Percentiles rank a stretch among this genome's conserved stretches.
These are phyloP conservation scores for Penicillium silybi DNA, from an alignment of 495 filamentous ascomycete species.

Conservation along the genomic window DNA sequence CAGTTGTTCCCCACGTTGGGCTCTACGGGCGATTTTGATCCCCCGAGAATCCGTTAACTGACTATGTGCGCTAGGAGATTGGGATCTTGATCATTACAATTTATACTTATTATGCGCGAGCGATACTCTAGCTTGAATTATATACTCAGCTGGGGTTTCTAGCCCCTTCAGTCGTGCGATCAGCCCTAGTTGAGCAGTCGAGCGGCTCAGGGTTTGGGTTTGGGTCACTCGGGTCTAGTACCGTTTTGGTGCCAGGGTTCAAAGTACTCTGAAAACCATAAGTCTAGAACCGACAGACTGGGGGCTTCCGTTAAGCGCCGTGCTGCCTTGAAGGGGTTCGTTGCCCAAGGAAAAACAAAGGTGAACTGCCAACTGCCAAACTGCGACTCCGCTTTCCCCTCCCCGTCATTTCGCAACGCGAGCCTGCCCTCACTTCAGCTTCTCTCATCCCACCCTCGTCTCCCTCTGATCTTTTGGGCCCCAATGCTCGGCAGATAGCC, in stretches of 20 bases:
- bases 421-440: constrained; percentile 8
- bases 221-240: background rate
- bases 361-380: constrained; percentile 5
- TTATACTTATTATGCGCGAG: no score
- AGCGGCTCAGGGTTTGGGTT: background rate
- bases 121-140: background rate
- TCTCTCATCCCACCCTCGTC: constrained; percentile 4
- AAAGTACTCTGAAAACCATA: background rate
- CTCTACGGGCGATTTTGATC: background rate
- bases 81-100: no score
- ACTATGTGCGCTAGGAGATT: no score
- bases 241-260: background rate
- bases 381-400: constrained; percentile 19
- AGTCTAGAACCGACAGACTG: background rate
- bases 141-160: background rate
- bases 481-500: constrained; percentile 33
- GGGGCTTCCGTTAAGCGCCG: background rate
- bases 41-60: background rate
- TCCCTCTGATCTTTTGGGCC: constrained; percentile 9
- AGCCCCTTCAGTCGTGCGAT: background rate
- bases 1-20: background rate
- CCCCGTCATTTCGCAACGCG: constrained; percentile 17
- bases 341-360: constrained; percentile 11
- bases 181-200: background rate
- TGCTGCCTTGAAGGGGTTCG: background rate